Evolutionary conservation across 208 protist species (phyloP), one percentile per base, ranked within the genome.

Genomic region (Endotrypanum monterogeii): DNA sequence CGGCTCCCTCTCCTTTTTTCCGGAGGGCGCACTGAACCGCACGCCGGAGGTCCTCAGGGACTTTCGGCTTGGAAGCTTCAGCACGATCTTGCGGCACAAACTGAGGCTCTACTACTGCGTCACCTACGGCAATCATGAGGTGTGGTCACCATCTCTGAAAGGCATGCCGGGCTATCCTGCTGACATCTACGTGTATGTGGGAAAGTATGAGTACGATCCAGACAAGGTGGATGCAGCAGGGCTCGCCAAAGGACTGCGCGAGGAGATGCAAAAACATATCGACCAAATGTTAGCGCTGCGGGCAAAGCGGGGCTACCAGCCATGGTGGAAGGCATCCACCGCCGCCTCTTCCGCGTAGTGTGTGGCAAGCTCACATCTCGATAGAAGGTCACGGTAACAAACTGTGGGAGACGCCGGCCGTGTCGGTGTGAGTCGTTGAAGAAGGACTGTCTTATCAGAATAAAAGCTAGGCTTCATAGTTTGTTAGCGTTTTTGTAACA

Each of bases 61-160:
- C 71, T 96, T 98, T 77, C 90, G 94, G 14, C 84, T 92, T 12
- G 94, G 94, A 39, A 92, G 88, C 67, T 96, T 98, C 74, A 81
- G 84, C 39, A 86, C 83, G 56, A 81, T 95, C 25, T 48, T 96
- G 12, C 66, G 86, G 54, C 82, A 94, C 80, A 80, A 86, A 46
- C 56, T 94, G 23, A 70, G 81, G 3, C 48, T 98, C 11, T 92
- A 92, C 80, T 94, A 93, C 78, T 83, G 80, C 51, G 84, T 96
- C n/a, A 87, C 83, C 66, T 90, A 83, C 69, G 91, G 89, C 71
- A 96, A 87, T 69, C 78, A 95, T 66, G 85, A 93, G 76, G 91
- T 95, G 37, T 98, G 94, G 91, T 56, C 83, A n/a, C 60, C 83
- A 9, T 61, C 69, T 14, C 62, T 89, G 56, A 84, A 86, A 37